Conservation (phyloP, 768 basidiomycete genomes). For the Termitomyces sp. region DNA sequence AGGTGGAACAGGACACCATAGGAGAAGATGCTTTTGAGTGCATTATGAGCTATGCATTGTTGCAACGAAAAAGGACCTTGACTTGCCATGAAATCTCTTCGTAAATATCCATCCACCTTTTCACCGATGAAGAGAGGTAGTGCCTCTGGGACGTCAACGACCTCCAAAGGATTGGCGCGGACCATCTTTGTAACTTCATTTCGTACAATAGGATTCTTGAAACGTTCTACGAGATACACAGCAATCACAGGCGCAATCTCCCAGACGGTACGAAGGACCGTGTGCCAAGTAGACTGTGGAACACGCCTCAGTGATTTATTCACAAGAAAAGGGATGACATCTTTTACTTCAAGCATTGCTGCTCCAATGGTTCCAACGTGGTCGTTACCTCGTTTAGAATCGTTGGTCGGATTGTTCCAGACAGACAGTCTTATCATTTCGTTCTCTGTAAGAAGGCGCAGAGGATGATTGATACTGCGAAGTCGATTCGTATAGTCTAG, state of each 20-base stretch:
- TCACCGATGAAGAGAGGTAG: conserved; percentile 78
- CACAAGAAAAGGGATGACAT: conserved; percentile 7
- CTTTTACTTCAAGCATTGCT: conserved; percentile 54
- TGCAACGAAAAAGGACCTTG: neutral
- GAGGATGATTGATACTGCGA: conserved; percentile 62
- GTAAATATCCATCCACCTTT: conserved; percentile 46
- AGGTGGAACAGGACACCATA: conserved; percentile 88
- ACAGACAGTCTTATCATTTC: conserved; percentile 84
- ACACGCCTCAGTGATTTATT: neutral
- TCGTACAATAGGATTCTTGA: conserved; percentile 61
- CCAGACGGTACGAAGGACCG: conserved; percentile 74
- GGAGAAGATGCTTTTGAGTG: conserved; percentile 62
- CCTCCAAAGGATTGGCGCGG: conserved; percentile 62
- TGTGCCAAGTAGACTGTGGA: conserved; percentile 56
- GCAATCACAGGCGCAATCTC: conserved; percentile 77
- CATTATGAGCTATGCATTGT: neutral
- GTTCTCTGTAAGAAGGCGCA: conserved; percentile 85
- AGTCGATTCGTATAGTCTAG: conserved; percentile 57
- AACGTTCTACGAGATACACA: conserved; percentile 81
- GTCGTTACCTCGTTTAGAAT: conserved; percentile 62
- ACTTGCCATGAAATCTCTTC: conserved; percentile 69
- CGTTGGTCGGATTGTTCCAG: conserved; percentile 87
- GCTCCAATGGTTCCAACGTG: conserved; percentile 47
- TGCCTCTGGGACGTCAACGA: conserved; percentile 76
- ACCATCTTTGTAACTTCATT: conserved; percentile 75